These are phyloP conservation scores for Urtica urens DNA, from an alignment of 306 rosid genomes.

Conservation along the genomic window DNA sequence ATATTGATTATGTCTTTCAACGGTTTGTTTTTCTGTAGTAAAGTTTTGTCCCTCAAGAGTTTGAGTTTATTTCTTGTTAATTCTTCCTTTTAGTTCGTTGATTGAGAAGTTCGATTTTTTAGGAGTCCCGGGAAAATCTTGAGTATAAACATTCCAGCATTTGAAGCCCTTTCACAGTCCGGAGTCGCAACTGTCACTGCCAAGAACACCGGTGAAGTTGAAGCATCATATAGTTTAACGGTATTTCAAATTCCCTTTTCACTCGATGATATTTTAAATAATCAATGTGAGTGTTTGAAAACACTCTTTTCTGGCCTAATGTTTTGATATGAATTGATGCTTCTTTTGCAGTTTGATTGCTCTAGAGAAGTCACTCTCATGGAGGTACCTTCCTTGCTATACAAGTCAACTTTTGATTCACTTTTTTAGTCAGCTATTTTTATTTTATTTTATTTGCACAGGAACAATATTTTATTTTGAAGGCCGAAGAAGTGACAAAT, in stretches of 20 bases:
- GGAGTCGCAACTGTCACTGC: slow-evolving; percentile 73
- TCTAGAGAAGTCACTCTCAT: slow-evolving; percentile 70
- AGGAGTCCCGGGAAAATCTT: slow-evolving; percentile 92
- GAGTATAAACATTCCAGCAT: slow-evolving; percentile 67
- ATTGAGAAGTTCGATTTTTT: not conserved
- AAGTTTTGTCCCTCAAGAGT: not conserved
- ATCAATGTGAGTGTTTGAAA: no score
- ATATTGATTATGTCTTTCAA: slow-evolving; percentile 84
- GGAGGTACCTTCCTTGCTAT: slow-evolving; percentile 47
- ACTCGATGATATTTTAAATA: no score
- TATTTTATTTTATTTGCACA: slow-evolving; percentile 24
- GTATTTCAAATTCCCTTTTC: slow-evolving; percentile 19
- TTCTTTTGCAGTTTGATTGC: slow-evolving; percentile 78
- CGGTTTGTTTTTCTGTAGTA: slow-evolving; percentile 33
- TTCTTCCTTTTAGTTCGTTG: not conserved
- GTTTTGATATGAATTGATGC: slow-evolving; percentile 4
- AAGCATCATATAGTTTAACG: slow-evolving; percentile 96
- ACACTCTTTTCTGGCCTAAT: no score
- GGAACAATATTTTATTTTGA: slow-evolving; percentile 87
- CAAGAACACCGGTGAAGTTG: slow-evolving; percentile 82
- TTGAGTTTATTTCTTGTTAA: not conserved
- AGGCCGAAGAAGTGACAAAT: slow-evolving; percentile 52
- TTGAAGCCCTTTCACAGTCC: slow-evolving; percentile 78
- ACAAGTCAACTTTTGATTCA: not conserved
- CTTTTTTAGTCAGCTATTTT: no score